Evolutionary conservation across 2,329 filamentous ascomycete species (phyloP).

Genomic region (Tolypocladium sp.): DNA sequence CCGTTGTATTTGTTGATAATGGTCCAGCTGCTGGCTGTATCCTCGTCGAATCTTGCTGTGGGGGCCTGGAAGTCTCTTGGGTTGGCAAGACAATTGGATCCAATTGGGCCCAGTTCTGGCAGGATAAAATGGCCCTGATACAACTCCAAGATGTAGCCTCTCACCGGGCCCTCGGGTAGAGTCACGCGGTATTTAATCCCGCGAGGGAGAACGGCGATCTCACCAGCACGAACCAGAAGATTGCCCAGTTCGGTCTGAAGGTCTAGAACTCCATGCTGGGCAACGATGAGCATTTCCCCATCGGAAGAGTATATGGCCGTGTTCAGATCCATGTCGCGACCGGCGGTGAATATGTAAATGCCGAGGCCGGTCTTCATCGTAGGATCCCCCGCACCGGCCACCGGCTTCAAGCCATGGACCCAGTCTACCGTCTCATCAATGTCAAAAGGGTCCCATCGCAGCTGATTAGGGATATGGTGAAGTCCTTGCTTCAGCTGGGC

Average conservation of each 20-base stretch:
- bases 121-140: conserved; percentile 65
- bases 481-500: conserved; percentile 4
- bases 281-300: conserved; percentile 68
- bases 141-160: conserved; percentile 68
- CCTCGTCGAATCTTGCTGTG: conserved; percentile 56
- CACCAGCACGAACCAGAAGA: conserved; percentile 64
- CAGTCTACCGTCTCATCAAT: conserved; percentile 52
- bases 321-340: conserved; percentile 64
- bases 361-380: conserved; percentile 73
- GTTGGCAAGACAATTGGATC: conserved; percentile 67
- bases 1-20: conserved; percentile 58
- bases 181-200: conserved; percentile 65
- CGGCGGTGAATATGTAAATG: conserved; percentile 72
- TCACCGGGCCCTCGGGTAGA: conserved; percentile 50
- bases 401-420: conserved; percentile 52
- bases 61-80: conserved; percentile 67
- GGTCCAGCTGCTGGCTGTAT: conserved; percentile 13
- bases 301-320: conserved; percentile 79
- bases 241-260: conserved; percentile 70
- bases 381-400: conserved; percentile 72
- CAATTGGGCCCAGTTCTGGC: conserved; percentile 65
- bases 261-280: conserved; percentile 65
- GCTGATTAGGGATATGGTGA: conserved; percentile 57
- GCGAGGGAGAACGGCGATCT: conserved; percentile 68
- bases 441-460: conserved; percentile 76